Base-by-base conservation (phyloP, 768 basidiomycete species). In the Sarcodon sp. region DNA sequence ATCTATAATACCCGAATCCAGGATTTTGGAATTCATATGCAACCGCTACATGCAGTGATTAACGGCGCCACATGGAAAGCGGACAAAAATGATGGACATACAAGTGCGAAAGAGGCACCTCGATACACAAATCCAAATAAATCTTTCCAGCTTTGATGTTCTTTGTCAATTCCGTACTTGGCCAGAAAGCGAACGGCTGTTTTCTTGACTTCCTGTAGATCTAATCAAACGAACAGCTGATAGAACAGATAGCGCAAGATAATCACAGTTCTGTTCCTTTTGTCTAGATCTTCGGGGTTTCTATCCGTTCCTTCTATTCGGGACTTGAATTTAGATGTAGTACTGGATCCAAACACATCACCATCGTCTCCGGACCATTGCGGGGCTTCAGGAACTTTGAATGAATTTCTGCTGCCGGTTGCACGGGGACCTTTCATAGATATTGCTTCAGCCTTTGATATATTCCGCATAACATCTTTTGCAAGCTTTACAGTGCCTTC, bases 261-360 rank as follows among this genome's bases (percentile, higher is more conserved):
- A 36, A 4, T 9, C 35, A 31, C 16, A 27, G 18, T 53, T 21
- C n/a, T 18, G 33, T 13, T 47, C 3, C 15, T 61, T 71, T 55
- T 52, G 83, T 83, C 51, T 69, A 70, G 60, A 79, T 84, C 57
- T 83, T 85, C 5, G 69, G 65, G 54, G 67, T 73, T 63, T 84
- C 81, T 37, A 75, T 55, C 48, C 66, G 59, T 31, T 57, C 67
- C 21, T 27, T 59, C 62, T 73, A 62, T 52, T 69, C 7, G 56
- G 50, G 7, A 52, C 58, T 10, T 56, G 59, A 1, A 58, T 59
- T 67, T 74, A 33, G 56, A 65, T 48, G 70, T 73, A 33, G 59
- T 61, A 53, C 60, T 69, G 31, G 46, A 55, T 15, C 45, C 50
- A 50, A 57, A 58, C n/a, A 54, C 57, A 16, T 54, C 53, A 3